A percentile compares a stretch with the other conserved stretches of the same genome.
phyloP scores from a whole-genome alignment of 306 rosid species.

The Dalbergia cochinchinensis region DNA sequence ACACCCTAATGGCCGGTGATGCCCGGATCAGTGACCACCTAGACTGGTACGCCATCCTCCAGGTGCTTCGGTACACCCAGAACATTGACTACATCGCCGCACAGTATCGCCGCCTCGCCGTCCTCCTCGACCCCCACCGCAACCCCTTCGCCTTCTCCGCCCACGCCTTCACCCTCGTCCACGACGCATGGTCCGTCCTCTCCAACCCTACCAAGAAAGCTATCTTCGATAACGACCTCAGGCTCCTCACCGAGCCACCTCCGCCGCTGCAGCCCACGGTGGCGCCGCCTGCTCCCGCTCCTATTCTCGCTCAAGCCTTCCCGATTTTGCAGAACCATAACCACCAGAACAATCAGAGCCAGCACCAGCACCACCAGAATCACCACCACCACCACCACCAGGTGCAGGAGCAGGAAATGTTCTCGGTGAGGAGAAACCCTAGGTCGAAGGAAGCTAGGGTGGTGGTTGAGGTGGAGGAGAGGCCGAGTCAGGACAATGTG shows the following conservation, averaged over 20 bases:
- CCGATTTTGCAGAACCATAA: slow-evolving; percentile 20
- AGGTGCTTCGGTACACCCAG: slow-evolving; percentile 66
- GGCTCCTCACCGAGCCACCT: slow-evolving; percentile 49
- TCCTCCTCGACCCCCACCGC: slow-evolving; percentile 69
- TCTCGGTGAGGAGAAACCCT: slow-evolving; percentile 48
- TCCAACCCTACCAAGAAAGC: slow-evolving; percentile 69
- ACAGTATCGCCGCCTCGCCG: slow-evolving; percentile 79
- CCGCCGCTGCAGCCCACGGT: slow-evolving; percentile 36
- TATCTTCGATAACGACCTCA: slow-evolving; percentile 66
- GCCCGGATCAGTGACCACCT: slow-evolving; percentile 64
- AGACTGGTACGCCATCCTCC: slow-evolving; percentile 77
- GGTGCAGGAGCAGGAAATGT: slow-evolving; percentile 39
- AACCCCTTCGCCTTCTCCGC: slow-evolving; percentile 67
- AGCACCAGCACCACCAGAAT: neutral
- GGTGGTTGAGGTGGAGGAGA: slow-evolving; percentile 53
- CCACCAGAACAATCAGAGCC: neutral
- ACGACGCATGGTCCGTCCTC: slow-evolving; percentile 86
- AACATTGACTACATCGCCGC: slow-evolving; percentile 74
- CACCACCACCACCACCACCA: neutral
- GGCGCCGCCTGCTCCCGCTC: slow-evolving; percentile 20
- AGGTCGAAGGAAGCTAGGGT: slow-evolving; percentile 45
- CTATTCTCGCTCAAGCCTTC: neutral
- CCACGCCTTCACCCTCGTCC: slow-evolving; percentile 74
- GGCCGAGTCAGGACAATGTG: slow-evolving; percentile 57
- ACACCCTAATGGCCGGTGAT: slow-evolving; percentile 75